A percentile compares a stretch with the other conserved stretches of the same genome.
These are phyloP conservation scores for Circinella minor DNA, from an alignment of 371 early-diverging fungal species.

Conservation along the genomic window DNA sequence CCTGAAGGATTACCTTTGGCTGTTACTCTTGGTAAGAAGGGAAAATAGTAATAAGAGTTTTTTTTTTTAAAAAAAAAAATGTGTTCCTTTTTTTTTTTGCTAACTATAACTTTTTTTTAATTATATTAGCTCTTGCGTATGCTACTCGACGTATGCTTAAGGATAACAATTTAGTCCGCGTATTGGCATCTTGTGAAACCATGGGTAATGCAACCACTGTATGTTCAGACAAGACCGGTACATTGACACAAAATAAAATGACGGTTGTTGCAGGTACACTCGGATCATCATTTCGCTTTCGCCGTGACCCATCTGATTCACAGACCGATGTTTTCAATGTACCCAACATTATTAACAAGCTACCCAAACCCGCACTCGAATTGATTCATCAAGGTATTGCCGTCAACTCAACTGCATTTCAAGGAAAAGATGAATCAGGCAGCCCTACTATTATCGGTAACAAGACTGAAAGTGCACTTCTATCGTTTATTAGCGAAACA, in stretches of 20 bases:
- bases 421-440: constrained; percentile 63
- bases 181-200: constrained; percentile 92
- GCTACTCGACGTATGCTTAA: constrained; percentile 83
- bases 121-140: constrained; percentile 68
- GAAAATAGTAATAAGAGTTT: neutral
- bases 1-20: constrained; percentile 85
- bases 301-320: constrained; percentile 32
- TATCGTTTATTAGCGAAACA: constrained; percentile 63
- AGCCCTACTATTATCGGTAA: constrained; percentile 64
- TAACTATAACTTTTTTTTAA: neutral
- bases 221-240: constrained; percentile 93
- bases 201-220: constrained; percentile 94
- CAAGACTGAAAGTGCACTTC: constrained; percentile 88
- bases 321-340: constrained; percentile 42
- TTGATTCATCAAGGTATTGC: constrained; percentile 69
- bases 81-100: constrained; percentile 12
- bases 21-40: constrained; percentile 62
- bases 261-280: constrained; percentile 77
- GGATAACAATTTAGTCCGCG: constrained; percentile 91
- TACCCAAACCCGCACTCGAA: constrained; percentile 45
- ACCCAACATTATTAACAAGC: constrained; percentile 17
- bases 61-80: neutral
- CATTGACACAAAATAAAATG: constrained; percentile 90
- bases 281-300: constrained; percentile 49
- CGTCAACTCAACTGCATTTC: constrained; percentile 74